Percentiles rank a stretch among this genome's conserved stretches.
Conservation (phyloP, 345 rosid species). For the Citrus glauca region DNA sequence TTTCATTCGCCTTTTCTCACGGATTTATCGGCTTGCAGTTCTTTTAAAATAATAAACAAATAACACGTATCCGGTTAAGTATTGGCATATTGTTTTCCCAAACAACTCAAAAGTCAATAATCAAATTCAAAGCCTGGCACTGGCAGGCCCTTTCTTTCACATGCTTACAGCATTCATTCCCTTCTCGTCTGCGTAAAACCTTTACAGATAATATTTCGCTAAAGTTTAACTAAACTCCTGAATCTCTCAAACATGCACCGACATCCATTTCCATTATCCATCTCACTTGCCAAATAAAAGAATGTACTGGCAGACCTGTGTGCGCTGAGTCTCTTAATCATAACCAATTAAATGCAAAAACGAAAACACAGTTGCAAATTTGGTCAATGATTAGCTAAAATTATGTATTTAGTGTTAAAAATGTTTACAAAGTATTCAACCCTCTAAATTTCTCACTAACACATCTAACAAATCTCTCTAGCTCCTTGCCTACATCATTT, state of each 20-base stretch:
- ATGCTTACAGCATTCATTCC: neutral
- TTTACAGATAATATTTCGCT: neutral
- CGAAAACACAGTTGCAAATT: neutral
- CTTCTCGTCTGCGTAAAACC: neutral
- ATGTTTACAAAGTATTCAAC: slow-evolving; percentile 43
- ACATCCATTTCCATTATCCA: neutral
- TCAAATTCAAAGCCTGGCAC: neutral
- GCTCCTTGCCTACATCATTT: slow-evolving; percentile 11
- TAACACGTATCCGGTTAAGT: no score
- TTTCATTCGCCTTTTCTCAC: no score
- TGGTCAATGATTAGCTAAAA: slow-evolving; percentile 19
- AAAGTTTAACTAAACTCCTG: neutral
- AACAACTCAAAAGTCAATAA: neutral
- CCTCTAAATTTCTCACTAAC: slow-evolving; percentile 21
- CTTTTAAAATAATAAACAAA: no score
- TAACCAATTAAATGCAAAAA: neutral
- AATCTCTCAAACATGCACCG: neutral
- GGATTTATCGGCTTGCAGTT: no score
- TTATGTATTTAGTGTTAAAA: slow-evolving; percentile 30
- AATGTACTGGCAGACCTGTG: neutral
- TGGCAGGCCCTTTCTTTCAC: neutral
- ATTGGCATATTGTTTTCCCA: neutral
- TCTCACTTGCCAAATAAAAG: neutral
- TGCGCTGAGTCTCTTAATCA: neutral
- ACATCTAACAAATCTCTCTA: slow-evolving; percentile 9